A percentile compares a stretch with the other conserved stretches of the same genome.
Evolutionary conservation across 208 protist species (phyloP).

Genomic region (Acanthamoeba triangularis): DNA sequence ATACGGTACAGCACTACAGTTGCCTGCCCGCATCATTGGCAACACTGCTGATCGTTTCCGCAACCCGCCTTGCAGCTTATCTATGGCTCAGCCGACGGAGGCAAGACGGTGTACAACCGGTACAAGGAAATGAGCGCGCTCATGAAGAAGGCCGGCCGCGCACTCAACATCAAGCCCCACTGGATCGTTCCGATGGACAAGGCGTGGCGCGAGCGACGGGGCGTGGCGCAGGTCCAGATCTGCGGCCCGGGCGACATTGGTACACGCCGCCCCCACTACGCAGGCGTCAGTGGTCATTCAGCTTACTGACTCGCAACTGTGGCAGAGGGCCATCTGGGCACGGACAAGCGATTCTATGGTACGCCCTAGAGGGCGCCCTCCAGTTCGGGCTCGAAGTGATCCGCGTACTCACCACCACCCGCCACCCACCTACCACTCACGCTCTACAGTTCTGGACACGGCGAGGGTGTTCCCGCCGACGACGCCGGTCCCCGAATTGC

Average conservation of each 20-base stretch:
- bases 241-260: conserved; percentile 56
- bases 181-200: not conserved
- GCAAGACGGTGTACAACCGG: not conserved
- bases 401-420: not conserved
- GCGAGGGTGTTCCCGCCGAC: conserved; percentile 46
- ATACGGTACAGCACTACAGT: not conserved
- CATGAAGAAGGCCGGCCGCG: conserved; percentile 54
- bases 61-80: not conserved
- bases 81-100: conserved; percentile 40
- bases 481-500: not conserved
- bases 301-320: not conserved
- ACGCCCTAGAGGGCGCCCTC: not conserved
- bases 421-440: not conserved
- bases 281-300: not conserved
- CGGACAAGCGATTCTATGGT: conserved; percentile 52
- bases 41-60: not conserved
- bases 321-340: conserved; percentile 57
- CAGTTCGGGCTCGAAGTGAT: not conserved
- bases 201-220: not conserved
- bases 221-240: not conserved
- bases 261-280: not conserved
- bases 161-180: conserved; percentile 44
- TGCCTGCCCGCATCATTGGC: not conserved
- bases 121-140: conserved; percentile 44
- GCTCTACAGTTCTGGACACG: conserved; percentile 49